Base-by-base conservation (phyloP, 2,329 filamentous ascomycete species). In the Aspergillus arachidicola region DNA sequence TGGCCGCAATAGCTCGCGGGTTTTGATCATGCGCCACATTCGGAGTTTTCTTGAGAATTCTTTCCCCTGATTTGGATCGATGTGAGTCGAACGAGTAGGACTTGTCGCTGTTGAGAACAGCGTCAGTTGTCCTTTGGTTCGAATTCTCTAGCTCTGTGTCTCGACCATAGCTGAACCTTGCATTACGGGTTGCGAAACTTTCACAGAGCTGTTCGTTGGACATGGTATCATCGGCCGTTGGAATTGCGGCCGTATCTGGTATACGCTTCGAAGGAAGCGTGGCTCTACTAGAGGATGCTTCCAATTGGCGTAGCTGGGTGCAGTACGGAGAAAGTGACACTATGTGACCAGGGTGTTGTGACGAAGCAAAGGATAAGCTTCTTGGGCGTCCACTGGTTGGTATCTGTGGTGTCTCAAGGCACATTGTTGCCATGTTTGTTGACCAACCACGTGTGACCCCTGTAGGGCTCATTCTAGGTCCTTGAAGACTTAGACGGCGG, bases 401-500 rank as follows among this genome's bases (percentile, higher is more conserved):
- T 38, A 45, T 32, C 41, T 60, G 59, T 30, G 55, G 59, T 7
- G 28, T 21, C n/a, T 66, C 67, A 53, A 65, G 64, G 34, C 64
- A 68, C 61, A 66, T 65, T 28, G 63, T 60, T 53, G 58, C 60
- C 45, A 61, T 61, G 46, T 58, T 59, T 23, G 51, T 59, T 59
- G 60, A 54, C 43, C 63, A 65, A 16, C 61, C 59, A 54, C 53
- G 64, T 2, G 64, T 30, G 38, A 70, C 69, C 26, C 67, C 62
- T 60, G 65, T 50, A 43, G 62, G 59, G 41, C 59, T 50, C 34
- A 60, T 34, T 11, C 51, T 63, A 2, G 59, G 59, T 23, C 66
- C 63, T n/a, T 68, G 68, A 19, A 70, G 64, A 34, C 66, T 71
- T n/a, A 62, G 51, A 36, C 68, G 68, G 32, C 64, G 68, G 48